Base-by-base conservation (phyloP, 2,329 filamentous ascomycete genomes). In the Grosmannia clavigera region DNA sequence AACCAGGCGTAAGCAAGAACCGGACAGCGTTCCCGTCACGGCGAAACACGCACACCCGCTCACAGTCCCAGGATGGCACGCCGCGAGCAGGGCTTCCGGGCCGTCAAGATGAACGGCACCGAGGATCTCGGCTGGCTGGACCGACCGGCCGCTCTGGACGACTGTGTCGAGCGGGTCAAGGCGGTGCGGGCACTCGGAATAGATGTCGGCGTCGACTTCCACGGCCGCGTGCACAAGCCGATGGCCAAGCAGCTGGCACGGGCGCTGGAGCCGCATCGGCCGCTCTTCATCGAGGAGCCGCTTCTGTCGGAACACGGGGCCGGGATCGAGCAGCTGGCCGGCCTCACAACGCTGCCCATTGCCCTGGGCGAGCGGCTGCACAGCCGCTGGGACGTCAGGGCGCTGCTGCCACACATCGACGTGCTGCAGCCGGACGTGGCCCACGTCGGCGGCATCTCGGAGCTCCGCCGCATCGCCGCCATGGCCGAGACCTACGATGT, bases 31-130 rank as follows among this genome's bases (percentile, higher is more conserved):
- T 4, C 4, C 33, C 33, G 33, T 35, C 33, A 35, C 33, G 33
- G 9, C 33, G 5, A 35, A 35, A 35, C 33, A 6, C 33, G 11
- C 33, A 35, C 33, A 35, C 33, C 6, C 33, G 33, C 19, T 22
- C 22, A 22, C 22, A 22, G 22, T 31, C 1, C 31, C 59, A 80
- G 77, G 1, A 75, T 78, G 68, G 75, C 73, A 9, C 75, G 82
- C 10, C 75, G 78, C 64, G 73, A 71, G 16, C 81, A 84, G 71
- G 81, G 81, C 1, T 80, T 84, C 68, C 79, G 70, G 6, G 74
- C 78, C 11, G 76, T 87, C 59, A 88, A 87, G 69, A 87, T 88
- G 84, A 87, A 87, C 67, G 85, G 80, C 10, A 87, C 84, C 1
- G 83, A 84, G 68, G 84, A 87, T 64, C 67, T 86, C 9, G 81